These are phyloP conservation scores for Fusarium sp. DNA, from an alignment of 2,329 filamentous ascomycete species.

Conservation along the genomic window DNA sequence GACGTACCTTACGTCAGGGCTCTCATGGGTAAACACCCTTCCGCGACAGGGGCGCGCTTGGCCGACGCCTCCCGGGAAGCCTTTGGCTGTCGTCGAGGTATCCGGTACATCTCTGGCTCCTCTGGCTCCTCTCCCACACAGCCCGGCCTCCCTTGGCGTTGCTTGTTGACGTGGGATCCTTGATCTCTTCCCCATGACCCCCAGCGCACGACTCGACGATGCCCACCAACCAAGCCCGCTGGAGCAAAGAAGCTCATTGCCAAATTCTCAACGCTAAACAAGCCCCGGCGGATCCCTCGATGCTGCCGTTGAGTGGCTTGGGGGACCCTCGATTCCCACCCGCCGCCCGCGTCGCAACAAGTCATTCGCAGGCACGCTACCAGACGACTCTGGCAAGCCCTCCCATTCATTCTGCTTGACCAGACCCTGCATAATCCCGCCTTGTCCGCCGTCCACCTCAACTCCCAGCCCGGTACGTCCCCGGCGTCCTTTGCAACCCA, in stretches of 20 bases:
- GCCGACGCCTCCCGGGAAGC: conserved; percentile 44
- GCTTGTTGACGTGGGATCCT: conserved; percentile 45
- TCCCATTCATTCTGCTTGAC: conserved; percentile 34
- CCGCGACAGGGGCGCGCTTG: conserved; percentile 41
- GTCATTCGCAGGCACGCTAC: conserved; percentile 36
- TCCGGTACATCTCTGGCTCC: conserved; percentile 36
- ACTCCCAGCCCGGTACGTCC: conserved; percentile 42
- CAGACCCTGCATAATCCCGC: conserved; percentile 49
- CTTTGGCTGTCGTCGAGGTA: conserved; percentile 37
- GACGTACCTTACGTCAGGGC: conserved; percentile 48
- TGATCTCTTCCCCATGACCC: conserved; percentile 38
- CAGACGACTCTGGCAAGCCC: conserved; percentile 19
- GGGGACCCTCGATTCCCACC: conserved; percentile 40
- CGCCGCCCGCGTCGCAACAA: conserved; percentile 32
- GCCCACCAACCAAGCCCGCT: conserved; percentile 30
- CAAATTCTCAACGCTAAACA: conserved; percentile 45
- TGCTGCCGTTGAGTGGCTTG: conserved; percentile 47
- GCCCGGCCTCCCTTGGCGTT: conserved; percentile 34
- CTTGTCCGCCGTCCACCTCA: conserved; percentile 40
- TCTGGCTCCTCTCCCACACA: conserved; percentile 15
- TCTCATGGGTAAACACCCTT: conserved; percentile 43
- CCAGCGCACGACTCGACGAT: conserved; percentile 39
- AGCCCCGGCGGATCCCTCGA: conserved; percentile 44
- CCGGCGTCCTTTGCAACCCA: conserved; percentile 37
- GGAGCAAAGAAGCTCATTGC: conserved; percentile 35